Base-by-base conservation (phyloP, 73 alveolate genomes). In the Halteria grandinella region DNA sequence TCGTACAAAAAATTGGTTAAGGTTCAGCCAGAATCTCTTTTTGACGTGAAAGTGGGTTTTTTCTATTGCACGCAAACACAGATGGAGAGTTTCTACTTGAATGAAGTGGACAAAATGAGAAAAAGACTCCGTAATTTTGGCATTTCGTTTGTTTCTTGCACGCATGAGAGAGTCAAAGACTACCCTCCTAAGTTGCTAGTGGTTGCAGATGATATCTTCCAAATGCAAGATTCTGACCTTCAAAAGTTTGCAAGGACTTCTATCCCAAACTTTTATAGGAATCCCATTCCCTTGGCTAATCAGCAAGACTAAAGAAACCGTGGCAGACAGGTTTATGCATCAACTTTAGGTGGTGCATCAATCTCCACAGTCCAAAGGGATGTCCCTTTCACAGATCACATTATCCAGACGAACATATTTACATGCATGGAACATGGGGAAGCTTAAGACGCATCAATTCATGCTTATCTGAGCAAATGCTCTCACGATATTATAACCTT, bases 151-250 rank as follows among this genome's bases (percentile, higher is more conserved):
- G 10, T 39, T 10, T 66, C 63, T 5, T 8, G 11, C 7, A 21
- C 69, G n/a, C 45, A 44, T 24, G 5, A 28, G 10, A 29, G 45
- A 2, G 2, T 3, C 3, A 66, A 21, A 37, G 58, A 29, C 21
- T 14, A 41, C 28, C 12, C 7, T 1, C 80, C 80, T 1, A 12
- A 66, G n/a, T 18, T 66, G 1, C 8, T 66, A 5, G 47, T 66
- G 25, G 80, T 66, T 14, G 80, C 80, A 12, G 80, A 66, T 66
- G 80, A 66, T 17, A 29, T 66, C n/a, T 66, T 66, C 23, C 4
- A 66, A 18, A 66, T 66, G 80, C 10, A 43, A 23, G 29, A 66
- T 44, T 45, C n/a, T 28, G 2, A 10, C 7, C 52, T 66, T 45
- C 10, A n/a, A 11, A 20, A 47, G 18, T 21, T 8, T 25, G 80